Base-by-base conservation (phyloP, 768 basidiomycete genomes). In the Pleurotus ostreatus region DNA sequence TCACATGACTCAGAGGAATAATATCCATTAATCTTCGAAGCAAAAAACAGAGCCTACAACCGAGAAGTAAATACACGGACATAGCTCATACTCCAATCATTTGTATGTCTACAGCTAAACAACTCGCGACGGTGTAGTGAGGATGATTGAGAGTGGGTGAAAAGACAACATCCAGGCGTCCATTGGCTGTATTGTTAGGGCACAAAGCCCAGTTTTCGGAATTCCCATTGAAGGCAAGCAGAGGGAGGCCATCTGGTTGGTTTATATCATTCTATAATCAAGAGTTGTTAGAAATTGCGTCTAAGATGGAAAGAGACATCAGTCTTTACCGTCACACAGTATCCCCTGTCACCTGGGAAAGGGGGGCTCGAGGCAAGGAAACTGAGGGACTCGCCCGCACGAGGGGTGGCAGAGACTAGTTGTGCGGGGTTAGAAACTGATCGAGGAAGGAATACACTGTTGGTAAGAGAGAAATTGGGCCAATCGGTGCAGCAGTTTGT, bases 301-400 rank as follows among this genome's bases (percentile, higher is more conserved):
- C 30, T 34, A 34, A 11, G 30, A 34, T 5, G 25, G 18, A 15
- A 34, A 44, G 46, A 45, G 51, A 63, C 65, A n/a, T 44, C n/a
- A 7, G 15, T 7, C n/a, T 44, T 57, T 5, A 75, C 75, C 65
- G 74, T 70, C 11, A 70, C 71, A 55, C 75, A 78, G 54, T 74
- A 77, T 0, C 66, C 62, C 58, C 76, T 75, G 25, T 70, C 67
- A 1, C 75, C 75, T 2, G 77, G 74, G 65, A 76, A 76, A 1
- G 74, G 68, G 46, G 74, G 76, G 48, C 71, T 72, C 13, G 73
- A 75, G 2, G 75, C 73, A n/a, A 77, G 74, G 55, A 78, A 78
- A 43, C 67, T 69, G 23, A 74, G 74, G 3, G 74, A 75, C 60
- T 78, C 74, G 39, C 77, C 77, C 49, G 72, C 69, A 13, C 66